Conservation (phyloP, 2,329 filamentous ascomycete genomes). For the Calycina herbarum region DNA sequence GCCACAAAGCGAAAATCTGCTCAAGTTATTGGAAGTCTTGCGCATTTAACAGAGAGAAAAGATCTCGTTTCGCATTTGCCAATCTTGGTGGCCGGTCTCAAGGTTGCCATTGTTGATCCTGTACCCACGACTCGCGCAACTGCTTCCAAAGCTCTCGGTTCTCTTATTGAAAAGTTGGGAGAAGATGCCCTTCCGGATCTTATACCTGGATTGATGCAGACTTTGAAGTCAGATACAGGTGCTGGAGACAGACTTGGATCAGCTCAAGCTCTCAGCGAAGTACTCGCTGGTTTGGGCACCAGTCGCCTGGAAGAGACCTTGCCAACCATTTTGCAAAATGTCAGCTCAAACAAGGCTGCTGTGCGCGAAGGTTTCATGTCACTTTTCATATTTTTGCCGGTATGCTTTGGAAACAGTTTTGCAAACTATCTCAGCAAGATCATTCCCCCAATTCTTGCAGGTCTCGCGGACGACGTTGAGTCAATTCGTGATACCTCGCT, state of each 20-base stretch:
- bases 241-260: slow-evolving; percentile 95
- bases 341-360: slow-evolving; percentile 83
- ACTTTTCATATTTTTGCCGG: slow-evolving; percentile 96
- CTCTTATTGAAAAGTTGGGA: slow-evolving; percentile 95
- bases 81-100: slow-evolving; percentile 86
- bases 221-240: slow-evolving; percentile 93
- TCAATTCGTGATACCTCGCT: slow-evolving; percentile 96
- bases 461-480: slow-evolving; percentile 93
- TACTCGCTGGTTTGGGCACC: slow-evolving; percentile 91
- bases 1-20: slow-evolving; percentile 94
- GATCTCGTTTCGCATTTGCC: slow-evolving; percentile 89
- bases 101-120: slow-evolving; percentile 87
- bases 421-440: slow-evolving; percentile 93
- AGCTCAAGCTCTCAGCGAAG: slow-evolving; percentile 93
- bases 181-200: slow-evolving; percentile 96
- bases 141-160: slow-evolving; percentile 91
- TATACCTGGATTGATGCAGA: slow-evolving; percentile 96
- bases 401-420: slow-evolving; percentile 98
- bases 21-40: slow-evolving; percentile 96
- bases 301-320: slow-evolving; percentile 91
- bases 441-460: slow-evolving; percentile 90
- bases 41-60: slow-evolving; percentile 94
- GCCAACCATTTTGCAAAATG: slow-evolving; percentile 94
- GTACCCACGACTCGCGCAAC: slow-evolving; percentile 96
- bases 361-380: slow-evolving; percentile 99